phyloP scores from a whole-genome alignment of 2,329 filamentous ascomycete species.

The Neoascochyta sp. region DNA sequence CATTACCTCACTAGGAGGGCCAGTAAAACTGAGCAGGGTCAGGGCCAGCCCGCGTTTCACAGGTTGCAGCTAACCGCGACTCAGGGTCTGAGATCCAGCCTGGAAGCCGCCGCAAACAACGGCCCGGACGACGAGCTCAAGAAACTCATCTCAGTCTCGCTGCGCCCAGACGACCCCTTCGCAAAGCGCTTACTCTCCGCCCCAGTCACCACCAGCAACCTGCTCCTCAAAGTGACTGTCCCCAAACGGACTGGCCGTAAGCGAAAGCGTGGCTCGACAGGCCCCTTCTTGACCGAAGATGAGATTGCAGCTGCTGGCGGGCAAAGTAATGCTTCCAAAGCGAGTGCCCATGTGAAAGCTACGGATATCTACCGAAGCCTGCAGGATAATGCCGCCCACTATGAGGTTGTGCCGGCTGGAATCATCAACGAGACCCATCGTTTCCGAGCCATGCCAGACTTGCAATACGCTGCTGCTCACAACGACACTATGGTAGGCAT shows the following conservation, averaged over 20 bases:
- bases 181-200: constrained; percentile 75
- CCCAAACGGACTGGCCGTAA: constrained; percentile 84
- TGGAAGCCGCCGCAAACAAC: constrained; percentile 19
- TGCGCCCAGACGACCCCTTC: constrained; percentile 75
- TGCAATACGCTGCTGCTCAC: constrained; percentile 70
- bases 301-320: constrained; percentile 5
- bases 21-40: constrained; percentile 53
- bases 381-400: constrained; percentile 65
- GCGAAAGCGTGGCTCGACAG: constrained; percentile 72
- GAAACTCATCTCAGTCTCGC: constrained; percentile 61
- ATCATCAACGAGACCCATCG: constrained; percentile 76
- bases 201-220: constrained; percentile 71
- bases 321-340: neutral
- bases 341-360: constrained; percentile 15
- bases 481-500: constrained; percentile 70
- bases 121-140: constrained; percentile 40
- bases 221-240: constrained; percentile 81
- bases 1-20: constrained; percentile 59
- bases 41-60: constrained; percentile 9
- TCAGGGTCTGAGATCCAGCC: constrained; percentile 27
- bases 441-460: constrained; percentile 80
- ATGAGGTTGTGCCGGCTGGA: constrained; percentile 67
- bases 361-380: constrained; percentile 58
- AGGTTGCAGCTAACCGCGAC: constrained; percentile 9
- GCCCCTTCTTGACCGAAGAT: constrained; percentile 52